These are phyloP conservation scores for Lactarius hatsudake DNA, from an alignment of 768 basidiomycete genomes.

Conservation along the genomic window DNA sequence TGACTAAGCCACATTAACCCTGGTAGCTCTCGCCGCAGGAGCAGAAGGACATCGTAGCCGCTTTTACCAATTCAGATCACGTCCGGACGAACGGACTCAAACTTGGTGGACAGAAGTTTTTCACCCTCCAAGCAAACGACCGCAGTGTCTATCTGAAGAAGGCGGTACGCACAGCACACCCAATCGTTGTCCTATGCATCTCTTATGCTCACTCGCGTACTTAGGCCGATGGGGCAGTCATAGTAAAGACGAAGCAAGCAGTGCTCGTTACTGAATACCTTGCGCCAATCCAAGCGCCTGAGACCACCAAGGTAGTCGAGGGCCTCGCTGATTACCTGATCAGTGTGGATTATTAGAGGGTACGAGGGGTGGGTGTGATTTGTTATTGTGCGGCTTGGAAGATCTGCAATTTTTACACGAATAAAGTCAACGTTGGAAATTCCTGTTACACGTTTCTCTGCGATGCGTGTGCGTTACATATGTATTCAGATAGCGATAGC, in stretches of 20 bases:
- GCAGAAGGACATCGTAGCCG: slow-evolving; percentile 53
- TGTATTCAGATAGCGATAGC: slow-evolving; percentile 8
- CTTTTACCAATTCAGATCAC: slow-evolving; percentile 41
- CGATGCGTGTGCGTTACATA: neutral
- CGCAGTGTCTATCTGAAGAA: slow-evolving; percentile 77
- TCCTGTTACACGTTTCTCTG: neutral
- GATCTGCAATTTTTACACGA: slow-evolving; percentile 6
- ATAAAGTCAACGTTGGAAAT: neutral
- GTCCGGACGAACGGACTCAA: slow-evolving; percentile 59
- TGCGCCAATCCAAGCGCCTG: slow-evolving; percentile 60
- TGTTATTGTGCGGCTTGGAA: slow-evolving; percentile 15
- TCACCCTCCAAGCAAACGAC: slow-evolving; percentile 49
- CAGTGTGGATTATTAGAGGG: slow-evolving; percentile 47
- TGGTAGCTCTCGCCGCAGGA: slow-evolving; percentile 61
- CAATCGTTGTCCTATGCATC: neutral
- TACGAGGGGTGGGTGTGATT: neutral
- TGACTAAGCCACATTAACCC: neutral
- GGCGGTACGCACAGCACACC: slow-evolving; percentile 46
- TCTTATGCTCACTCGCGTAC: slow-evolving; percentile 8
- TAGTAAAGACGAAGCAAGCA: slow-evolving; percentile 85
- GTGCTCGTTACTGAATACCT: slow-evolving; percentile 76
- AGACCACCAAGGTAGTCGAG: slow-evolving; percentile 65
- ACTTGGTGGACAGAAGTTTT: slow-evolving; percentile 71
- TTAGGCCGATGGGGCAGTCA: slow-evolving; percentile 67
- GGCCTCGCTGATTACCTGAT: slow-evolving; percentile 77